Percentiles rank a stretch among this genome's conserved stretches.
phyloP scores from a whole-genome alignment of 352 stramenopile genomes.

The Globisporangium splendens region DNA sequence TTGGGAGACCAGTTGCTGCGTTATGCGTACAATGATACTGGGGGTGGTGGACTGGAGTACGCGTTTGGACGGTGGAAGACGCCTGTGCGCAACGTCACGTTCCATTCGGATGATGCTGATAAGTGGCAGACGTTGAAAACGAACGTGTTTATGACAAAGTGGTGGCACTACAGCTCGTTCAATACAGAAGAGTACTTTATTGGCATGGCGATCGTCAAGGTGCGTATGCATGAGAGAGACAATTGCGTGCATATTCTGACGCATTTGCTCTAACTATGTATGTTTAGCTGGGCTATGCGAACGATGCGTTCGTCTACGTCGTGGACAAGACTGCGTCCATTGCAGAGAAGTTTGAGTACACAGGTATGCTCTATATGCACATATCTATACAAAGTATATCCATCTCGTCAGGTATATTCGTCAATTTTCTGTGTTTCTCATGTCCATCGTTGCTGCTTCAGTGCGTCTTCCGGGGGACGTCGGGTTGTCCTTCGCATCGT shows the following conservation, averaged over 20 bases:
- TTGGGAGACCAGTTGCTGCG: conserved; percentile 18
- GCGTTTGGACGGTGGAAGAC: conserved; percentile 32
- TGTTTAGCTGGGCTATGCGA: conserved; percentile 31
- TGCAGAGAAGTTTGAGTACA: conserved; percentile 38
- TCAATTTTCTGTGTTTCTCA: neutral
- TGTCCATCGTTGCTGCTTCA: conserved; percentile 1
- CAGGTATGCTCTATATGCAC: conserved; percentile 1
- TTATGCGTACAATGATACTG: neutral
- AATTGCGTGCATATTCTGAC: neutral
- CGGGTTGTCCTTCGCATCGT: conserved; percentile 29
- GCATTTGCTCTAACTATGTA: neutral
- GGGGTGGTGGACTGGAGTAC: conserved; percentile 10
- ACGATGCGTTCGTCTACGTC: conserved; percentile 40
- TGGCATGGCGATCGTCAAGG: conserved; percentile 33
- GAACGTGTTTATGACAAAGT: conserved; percentile 27
- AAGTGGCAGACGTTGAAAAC: conserved; percentile 9
- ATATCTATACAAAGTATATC: no score
- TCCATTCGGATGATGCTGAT: conserved; percentile 22
- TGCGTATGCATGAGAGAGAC: neutral
- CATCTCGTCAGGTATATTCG: no score
- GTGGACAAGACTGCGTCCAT: conserved; percentile 30
- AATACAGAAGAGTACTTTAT: conserved; percentile 36
- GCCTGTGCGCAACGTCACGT: conserved; percentile 17
- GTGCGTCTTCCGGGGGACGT: conserved; percentile 21
- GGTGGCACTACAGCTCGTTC: conserved; percentile 43